Evolutionary conservation across 2,329 filamentous ascomycete species (phyloP).

Genomic region (Epicoccum nigrum): DNA sequence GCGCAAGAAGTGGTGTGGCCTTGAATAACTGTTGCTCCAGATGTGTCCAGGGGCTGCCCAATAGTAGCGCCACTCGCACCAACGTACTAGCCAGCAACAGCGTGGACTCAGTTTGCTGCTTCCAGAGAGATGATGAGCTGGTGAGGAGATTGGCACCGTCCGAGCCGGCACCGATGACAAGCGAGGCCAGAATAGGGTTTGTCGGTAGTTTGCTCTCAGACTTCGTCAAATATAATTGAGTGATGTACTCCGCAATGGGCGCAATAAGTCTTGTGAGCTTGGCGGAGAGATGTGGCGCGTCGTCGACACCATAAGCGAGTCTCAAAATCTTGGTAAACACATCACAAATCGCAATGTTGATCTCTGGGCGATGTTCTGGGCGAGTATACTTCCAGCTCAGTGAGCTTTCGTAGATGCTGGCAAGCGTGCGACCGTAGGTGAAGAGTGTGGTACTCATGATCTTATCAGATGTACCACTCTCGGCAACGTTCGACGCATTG

Average conservation of each 20-base stretch:
- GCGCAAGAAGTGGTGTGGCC: conserved; percentile 74
- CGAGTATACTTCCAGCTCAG: conserved; percentile 82
- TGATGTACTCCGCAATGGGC: conserved; percentile 75
- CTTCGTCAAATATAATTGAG: conserved; percentile 76
- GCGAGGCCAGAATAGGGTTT: conserved; percentile 74
- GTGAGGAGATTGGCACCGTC: conserved; percentile 54
- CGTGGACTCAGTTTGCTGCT: conserved; percentile 67
- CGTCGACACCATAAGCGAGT: conserved; percentile 77
- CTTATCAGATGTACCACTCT: conserved; percentile 78
- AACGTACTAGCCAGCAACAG: conserved; percentile 72
- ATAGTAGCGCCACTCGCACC: conserved; percentile 70
- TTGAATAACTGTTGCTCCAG: conserved; percentile 84
- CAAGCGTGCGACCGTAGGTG: conserved; percentile 74
- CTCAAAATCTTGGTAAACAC: conserved; percentile 74
- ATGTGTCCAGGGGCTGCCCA: conserved; percentile 67
- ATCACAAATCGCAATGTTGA: conserved; percentile 71
- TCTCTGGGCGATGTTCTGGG: conserved; percentile 69
- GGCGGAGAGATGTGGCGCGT: conserved; percentile 54
- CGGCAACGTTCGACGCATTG: conserved; percentile 56
- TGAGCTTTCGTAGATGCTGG: conserved; percentile 86
- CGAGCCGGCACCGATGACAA: conserved; percentile 60
- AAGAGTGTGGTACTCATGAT: conserved; percentile 73
- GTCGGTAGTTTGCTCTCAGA: conserved; percentile 74
- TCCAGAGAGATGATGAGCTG: conserved; percentile 50
- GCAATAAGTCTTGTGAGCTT: conserved; percentile 69